These are phyloP conservation scores for Backusella morwellensis DNA, from an alignment of 192 early-diverging fungal species.

Conservation along the genomic window DNA sequence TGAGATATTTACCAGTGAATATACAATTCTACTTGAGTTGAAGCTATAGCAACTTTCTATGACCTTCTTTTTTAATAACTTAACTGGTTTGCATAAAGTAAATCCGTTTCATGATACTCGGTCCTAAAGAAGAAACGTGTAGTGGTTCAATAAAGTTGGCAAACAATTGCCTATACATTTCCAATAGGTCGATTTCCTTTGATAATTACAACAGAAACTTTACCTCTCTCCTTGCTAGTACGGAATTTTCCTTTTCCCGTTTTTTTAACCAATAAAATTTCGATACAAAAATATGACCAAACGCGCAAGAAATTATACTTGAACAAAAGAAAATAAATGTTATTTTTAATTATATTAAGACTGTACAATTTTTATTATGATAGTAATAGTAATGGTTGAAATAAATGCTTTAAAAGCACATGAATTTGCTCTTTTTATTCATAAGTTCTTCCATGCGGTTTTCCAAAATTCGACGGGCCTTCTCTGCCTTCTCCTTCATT, in stretches of 20 bases:
- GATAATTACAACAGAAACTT: background rate
- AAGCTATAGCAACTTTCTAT: background rate
- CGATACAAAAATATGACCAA: background rate
- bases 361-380: background rate
- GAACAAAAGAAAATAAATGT: background rate
- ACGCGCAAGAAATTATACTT: background rate
- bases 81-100: background rate
- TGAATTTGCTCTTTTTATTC: constrained; percentile 52
- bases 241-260: background rate
- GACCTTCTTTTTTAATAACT: background rate
- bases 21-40: background rate
- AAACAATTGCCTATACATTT: background rate
- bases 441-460: constrained; percentile 53
- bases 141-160: background rate
- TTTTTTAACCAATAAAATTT: background rate
- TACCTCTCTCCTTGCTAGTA: too few species aligned
- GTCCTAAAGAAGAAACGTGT: background rate
- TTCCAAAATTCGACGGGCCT: constrained; percentile 43
- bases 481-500: constrained; percentile 49
- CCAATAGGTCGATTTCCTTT: background rate
- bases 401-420: constrained; percentile 43
- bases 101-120: background rate
- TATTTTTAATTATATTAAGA: background rate
- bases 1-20: background rate
- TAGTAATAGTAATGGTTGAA: background rate